Evolutionary conservation across 2,329 filamentous ascomycete species (phyloP), one percentile per base, ranked within the genome.

Genomic region (Ophiognomonia clavigignenti-juglandacearum): DNA sequence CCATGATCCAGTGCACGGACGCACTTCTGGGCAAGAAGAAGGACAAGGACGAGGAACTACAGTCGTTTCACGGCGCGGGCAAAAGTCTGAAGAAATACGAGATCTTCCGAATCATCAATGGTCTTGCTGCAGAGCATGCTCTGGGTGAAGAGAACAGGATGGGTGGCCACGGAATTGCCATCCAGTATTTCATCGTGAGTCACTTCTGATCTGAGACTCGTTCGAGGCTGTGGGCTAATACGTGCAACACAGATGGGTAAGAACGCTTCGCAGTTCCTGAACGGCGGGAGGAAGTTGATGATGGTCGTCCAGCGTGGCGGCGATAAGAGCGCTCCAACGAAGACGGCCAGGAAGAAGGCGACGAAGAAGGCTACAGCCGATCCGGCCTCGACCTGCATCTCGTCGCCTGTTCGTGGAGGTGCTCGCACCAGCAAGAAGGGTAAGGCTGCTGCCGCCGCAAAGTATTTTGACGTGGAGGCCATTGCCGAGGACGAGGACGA

Each of bases 71-170:
- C 62, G 89, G 88, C 13, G 74, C 77, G 35, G 90, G 86, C 13
- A 80, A 77, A 52, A 71, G 79, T 14, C 68, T 95, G 56, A 83
- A 85, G 48, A 82, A 85, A 57, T 80, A 83, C 29, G 88, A 95
- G 59, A 76, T 90, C 11, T 86, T 96, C 60, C 83, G 90, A 32
- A 74, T 97, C n/a, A 88, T 96, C 57, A 82, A 88, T 59, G 76
- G 79, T 39, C 72, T 98, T 9, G 69, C 88, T 7, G 78, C 78
- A 5, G 86, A 95, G 58, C 83, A 85, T 37, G 88, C 83, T 6
- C 69, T 98, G 22, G 65, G 63, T 13, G 89, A 96, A 65, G 70
- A 83, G 27, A 87, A 88, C 59, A 70, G 70, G 68, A 36, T 70
- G 70, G 39, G 42, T 11, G 39, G 39, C 11, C 23, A 22, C 39